These are phyloP conservation scores for Monoraphidium neglectum DNA, from an alignment of 139 green algal genomes.

Conservation along the genomic window DNA sequence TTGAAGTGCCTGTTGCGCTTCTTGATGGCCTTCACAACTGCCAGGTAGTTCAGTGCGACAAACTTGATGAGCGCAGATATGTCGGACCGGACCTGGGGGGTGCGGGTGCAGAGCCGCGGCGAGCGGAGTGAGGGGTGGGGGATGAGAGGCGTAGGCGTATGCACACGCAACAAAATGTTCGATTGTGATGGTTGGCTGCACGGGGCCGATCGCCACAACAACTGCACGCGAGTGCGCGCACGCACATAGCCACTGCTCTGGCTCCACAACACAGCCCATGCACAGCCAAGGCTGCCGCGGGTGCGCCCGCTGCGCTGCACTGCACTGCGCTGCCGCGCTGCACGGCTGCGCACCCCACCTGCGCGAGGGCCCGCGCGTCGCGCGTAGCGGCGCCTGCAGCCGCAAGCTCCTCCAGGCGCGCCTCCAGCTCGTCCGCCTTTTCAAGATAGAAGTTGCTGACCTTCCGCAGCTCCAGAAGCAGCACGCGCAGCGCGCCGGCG, in stretches of 20 bases:
- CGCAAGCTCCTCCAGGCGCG: not conserved
- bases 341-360: not conserved
- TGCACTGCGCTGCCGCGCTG: conserved; percentile 7
- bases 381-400: not conserved
- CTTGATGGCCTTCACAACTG: conserved; percentile 80
- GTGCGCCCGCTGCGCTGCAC: not conserved
- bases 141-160: too few species aligned
- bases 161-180: too few species aligned
- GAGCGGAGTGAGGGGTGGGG: not conserved
- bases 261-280: not conserved
- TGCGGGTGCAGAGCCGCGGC: not conserved
- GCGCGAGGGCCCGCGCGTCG: not conserved
- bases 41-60: conserved; percentile 84
- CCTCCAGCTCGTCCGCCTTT: conserved; percentile 57
- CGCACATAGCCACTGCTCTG: not conserved
- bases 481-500: conserved; percentile 42
- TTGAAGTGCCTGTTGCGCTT: conserved; percentile 82
- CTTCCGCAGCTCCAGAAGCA: conserved; percentile 61
- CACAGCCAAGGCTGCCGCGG: not conserved
- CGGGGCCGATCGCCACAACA: too few species aligned
- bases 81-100: conserved; percentile 38
- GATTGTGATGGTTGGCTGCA: too few species aligned
- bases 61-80: conserved; percentile 68
- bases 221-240: not conserved
- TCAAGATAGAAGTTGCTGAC: conserved; percentile 62